Evolutionary conservation across 2,329 filamentous ascomycete species (phyloP), one percentile per base, ranked within the genome.

Genomic region (Trichoderma polysporum): DNA sequence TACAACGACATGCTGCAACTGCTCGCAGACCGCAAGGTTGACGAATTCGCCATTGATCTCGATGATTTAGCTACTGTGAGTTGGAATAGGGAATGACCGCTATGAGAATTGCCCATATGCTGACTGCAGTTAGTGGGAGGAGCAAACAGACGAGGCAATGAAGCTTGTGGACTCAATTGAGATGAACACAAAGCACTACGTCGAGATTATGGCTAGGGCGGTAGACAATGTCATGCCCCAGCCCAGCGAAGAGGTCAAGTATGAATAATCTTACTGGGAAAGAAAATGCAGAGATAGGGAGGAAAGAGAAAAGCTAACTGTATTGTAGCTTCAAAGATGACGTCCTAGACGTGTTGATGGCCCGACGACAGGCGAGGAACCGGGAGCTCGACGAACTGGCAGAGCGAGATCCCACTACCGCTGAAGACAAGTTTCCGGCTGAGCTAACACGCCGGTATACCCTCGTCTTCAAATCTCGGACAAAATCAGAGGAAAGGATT

Each of bases 281-380:
- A 35, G 5, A n/a, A 17, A 35, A 39, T 22, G 41, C 41, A 22
- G 41, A 41, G 13, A 22, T 3, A 45, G n/a, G n/a, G n/a, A 47
- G 15, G 8, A n/a, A 37, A 22, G 45, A 6, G 7, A 29, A 15
- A 8, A 27, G 50, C 47, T 67, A 47, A 66, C 50, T 9, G 19
- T 10, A 41, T n/a, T 71, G 4, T 53, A 93, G 90, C 72, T 98
- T 97, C 85, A 98, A 98, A 79, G 94, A 97, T 75, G 95, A 99
- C 79, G 94, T 98, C 10, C 85, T 99, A 50, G 95, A 99, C 79
- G 92, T 99, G 33, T 90, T 99, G 74, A 96, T 97, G 91, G 92
- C 93, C 47, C 92, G 97, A 76, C 90, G 95, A 73, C 89, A 92
- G 73, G 90, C 90, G 73, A 89, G 93, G 72, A 98, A 99, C 77